A percentile compares a stretch with the other conserved stretches of the same genome.
Conservation (phyloP, 345 rosid genomes). For the Corchorus olitorius region DNA sequence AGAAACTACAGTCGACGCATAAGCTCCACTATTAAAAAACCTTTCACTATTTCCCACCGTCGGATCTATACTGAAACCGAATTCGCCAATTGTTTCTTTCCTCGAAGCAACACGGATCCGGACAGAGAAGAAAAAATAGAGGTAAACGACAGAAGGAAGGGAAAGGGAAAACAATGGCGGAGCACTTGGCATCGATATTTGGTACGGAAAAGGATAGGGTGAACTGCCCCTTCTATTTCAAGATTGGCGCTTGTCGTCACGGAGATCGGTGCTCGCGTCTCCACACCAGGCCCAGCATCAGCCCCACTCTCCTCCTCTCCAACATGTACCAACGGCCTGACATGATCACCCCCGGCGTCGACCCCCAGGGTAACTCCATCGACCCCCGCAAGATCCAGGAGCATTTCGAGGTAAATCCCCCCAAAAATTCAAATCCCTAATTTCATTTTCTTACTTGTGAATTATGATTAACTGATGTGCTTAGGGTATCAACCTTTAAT, state of each 20-base stretch:
- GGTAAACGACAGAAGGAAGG: not conserved
- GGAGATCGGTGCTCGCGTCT: conserved; percentile 82
- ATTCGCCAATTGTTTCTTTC: too few species aligned
- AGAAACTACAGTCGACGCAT: too few species aligned
- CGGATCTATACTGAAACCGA: not conserved
- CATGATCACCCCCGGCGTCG: conserved; percentile 60
- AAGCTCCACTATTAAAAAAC: too few species aligned
- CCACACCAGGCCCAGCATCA: conserved; percentile 72
- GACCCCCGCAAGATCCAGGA: conserved; percentile 61
- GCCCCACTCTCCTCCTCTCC: conserved; percentile 75
- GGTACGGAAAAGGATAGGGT: conserved; percentile 91
- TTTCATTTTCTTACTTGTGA: not conserved
- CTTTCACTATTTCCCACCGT: not conserved
- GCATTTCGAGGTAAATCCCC: conserved; percentile 54
- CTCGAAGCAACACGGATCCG: not conserved
- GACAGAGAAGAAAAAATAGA: not conserved
- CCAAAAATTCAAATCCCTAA: not conserved
- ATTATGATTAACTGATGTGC: not conserved
- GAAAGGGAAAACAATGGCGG: conserved; percentile 44
- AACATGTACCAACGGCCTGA: conserved; percentile 86
- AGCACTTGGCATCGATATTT: conserved; percentile 78
- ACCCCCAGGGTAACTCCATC: conserved; percentile 44
- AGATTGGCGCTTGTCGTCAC: conserved; percentile 79
- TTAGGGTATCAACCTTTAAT: not conserved
- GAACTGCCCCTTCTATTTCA: conserved; percentile 85